Percentiles rank a stretch among this genome's conserved stretches.
phyloP scores from a whole-genome alignment of 2,329 filamentous ascomycete species.

The Penicillium sp. region DNA sequence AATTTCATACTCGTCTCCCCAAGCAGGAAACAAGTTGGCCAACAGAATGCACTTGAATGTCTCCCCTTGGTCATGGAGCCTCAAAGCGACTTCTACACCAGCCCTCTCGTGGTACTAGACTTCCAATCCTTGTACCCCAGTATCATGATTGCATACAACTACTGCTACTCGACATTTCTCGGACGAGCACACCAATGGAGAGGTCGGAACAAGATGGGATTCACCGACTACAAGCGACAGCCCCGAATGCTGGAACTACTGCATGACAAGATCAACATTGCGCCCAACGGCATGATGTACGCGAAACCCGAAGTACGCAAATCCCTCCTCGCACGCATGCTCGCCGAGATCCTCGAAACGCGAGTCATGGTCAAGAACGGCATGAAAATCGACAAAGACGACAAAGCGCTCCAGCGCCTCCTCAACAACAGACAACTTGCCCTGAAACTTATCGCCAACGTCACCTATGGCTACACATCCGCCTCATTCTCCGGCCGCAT shows the following conservation, averaged over 20 bases:
- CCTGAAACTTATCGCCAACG: conserved; percentile 93
- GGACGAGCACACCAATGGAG: conserved; percentile 79
- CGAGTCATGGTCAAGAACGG: conserved; percentile 95
- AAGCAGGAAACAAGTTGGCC: conserved; percentile 80
- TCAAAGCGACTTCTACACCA: conserved; percentile 85
- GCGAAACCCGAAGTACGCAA: conserved; percentile 75
- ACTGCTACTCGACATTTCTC: conserved; percentile 94
- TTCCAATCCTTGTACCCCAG: conserved; percentile 95
- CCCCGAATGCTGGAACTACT: conserved; percentile 66
- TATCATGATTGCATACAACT: conserved; percentile 98
- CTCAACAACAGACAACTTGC: conserved; percentile 93
- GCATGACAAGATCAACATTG: conserved; percentile 77
- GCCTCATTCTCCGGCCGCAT: conserved; percentile 94
- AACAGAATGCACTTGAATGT: conserved; percentile 89
- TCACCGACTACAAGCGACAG: conserved; percentile 73
- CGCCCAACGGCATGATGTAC: conserved; percentile 96
- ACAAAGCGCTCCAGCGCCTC: conserved; percentile 73
- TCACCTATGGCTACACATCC: conserved; percentile 96
- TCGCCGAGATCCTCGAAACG: conserved; percentile 89
- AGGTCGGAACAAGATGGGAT: conserved; percentile 90
- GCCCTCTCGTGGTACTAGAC: conserved; percentile 80
- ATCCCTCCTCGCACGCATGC: conserved; percentile 88
- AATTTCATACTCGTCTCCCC: conserved; percentile 86
- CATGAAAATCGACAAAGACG: conserved; percentile 87
- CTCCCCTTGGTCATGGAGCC: conserved; percentile 95